phyloP scores from a whole-genome alignment of 805 yeast genomes.

The Nakazawaea sp. region DNA sequence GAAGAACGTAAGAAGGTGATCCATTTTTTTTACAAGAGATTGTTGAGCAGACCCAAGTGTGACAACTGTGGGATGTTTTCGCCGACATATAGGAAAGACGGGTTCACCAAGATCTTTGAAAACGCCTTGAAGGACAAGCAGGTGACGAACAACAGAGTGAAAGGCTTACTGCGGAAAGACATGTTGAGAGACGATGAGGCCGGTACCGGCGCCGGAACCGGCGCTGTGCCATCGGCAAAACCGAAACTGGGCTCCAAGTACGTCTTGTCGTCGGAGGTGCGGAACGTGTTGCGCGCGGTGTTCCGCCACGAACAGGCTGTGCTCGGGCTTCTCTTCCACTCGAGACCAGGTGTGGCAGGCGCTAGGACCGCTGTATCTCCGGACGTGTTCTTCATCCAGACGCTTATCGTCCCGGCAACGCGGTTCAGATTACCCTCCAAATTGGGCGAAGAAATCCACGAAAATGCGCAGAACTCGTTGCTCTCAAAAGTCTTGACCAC shows the following conservation, averaged over 20 bases:
- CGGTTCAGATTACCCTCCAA: constrained; percentile 95
- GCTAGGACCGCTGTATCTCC: constrained; percentile 42
- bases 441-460: constrained; percentile 94
- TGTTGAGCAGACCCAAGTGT: constrained; percentile 79
- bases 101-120: constrained; percentile 88
- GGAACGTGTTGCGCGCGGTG: constrained; percentile 67
- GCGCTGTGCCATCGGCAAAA: constrained; percentile 42
- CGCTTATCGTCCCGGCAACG: constrained; percentile 91
- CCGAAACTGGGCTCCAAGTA: constrained; percentile 75
- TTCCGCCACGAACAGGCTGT: constrained; percentile 68
- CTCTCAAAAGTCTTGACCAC: constrained; percentile 76
- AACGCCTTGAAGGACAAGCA: constrained; percentile 80
- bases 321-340: constrained; percentile 70
- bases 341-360: constrained; percentile 64
- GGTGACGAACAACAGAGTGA: constrained; percentile 69
- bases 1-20: constrained; percentile 77
- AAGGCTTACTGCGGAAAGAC: constrained; percentile 69
- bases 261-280: constrained; percentile 80
- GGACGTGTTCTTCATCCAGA: constrained; percentile 85
- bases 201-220: constrained; percentile 14
- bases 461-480: constrained; percentile 87
- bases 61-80: constrained; percentile 95
- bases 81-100: constrained; percentile 92
- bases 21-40: constrained; percentile 67
- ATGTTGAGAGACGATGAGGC: constrained; percentile 41